These are phyloP conservation scores for Puccinia hordei DNA, from an alignment of 1,284 basidiomycete species.

Conservation along the genomic window DNA sequence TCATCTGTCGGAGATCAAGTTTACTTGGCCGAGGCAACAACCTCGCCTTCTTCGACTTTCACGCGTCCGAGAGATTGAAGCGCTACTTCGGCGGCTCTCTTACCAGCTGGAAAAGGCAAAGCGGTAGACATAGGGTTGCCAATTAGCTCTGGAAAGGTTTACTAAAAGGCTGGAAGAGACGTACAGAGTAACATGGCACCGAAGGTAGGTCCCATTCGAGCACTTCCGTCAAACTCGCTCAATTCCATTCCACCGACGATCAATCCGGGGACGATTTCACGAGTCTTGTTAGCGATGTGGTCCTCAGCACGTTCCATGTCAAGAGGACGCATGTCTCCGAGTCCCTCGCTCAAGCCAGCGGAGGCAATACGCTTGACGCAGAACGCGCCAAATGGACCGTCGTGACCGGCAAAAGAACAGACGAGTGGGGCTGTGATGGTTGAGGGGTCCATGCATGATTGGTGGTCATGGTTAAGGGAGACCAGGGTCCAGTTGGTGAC, in stretches of 20 bases:
- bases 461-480: constrained; percentile 69
- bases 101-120: constrained; percentile 25
- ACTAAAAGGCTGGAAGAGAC: neutral
- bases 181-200: constrained; percentile 52
- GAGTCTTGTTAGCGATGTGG: constrained; percentile 65
- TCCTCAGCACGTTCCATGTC: constrained; percentile 77
- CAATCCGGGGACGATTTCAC: constrained; percentile 76
- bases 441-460: constrained; percentile 84
- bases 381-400: constrained; percentile 83
- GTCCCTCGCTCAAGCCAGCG: constrained; percentile 72
- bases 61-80: constrained; percentile 36
- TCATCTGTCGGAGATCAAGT: neutral
- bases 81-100: constrained; percentile 43
- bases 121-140: neutral
- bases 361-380: constrained; percentile 78
- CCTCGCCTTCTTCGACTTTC: constrained; percentile 48
- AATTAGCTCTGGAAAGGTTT: neutral
- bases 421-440: constrained; percentile 78
- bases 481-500: constrained; percentile 85
- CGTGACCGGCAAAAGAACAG: constrained; percentile 60
- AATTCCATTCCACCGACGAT: constrained; percentile 72
- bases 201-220: constrained; percentile 74
- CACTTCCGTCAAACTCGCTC: constrained; percentile 77
- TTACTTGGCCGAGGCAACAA: constrained; percentile 42
- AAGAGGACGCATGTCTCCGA: constrained; percentile 73